phyloP scores from a whole-genome alignment of 192 early-diverging fungal species.

The Haplosporangium gracile region DNA sequence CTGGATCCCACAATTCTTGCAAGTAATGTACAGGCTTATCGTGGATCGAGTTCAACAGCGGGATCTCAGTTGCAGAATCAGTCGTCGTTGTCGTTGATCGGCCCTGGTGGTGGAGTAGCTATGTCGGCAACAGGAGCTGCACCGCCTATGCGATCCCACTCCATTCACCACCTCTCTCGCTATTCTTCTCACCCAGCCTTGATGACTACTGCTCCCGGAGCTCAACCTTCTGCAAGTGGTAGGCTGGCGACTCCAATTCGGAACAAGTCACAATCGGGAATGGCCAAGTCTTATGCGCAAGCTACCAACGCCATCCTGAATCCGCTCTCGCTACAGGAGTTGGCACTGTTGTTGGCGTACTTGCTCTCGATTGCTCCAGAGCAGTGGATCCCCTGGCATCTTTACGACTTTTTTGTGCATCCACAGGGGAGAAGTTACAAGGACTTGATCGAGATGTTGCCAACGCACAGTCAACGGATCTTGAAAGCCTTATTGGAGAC shows the following conservation, averaged over 20 bases:
- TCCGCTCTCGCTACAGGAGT: slow-evolving; percentile 19
- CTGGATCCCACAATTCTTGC: no score
- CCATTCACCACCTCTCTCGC: slow-evolving; percentile 11
- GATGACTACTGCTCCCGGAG: slow-evolving; percentile 4
- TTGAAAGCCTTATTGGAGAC: slow-evolving; percentile 34
- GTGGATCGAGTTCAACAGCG: not conserved
- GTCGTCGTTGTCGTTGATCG: slow-evolving; percentile 14
- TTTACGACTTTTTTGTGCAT: slow-evolving; percentile 44
- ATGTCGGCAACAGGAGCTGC: not conserved
- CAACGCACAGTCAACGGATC: slow-evolving; percentile 39
- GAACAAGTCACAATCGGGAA: slow-evolving; percentile 21
- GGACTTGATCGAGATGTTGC: slow-evolving; percentile 40
- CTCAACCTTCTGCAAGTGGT: not conserved
- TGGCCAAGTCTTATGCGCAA: not conserved
- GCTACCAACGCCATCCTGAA: slow-evolving; percentile 30
- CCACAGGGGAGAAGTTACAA: slow-evolving; percentile 27
- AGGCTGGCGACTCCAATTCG: not conserved
- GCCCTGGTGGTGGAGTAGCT: not conserved
- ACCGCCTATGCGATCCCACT: not conserved
- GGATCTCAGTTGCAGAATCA: slow-evolving; percentile 17
- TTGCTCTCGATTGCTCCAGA: slow-evolving; percentile 29
- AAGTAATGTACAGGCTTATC: not conserved
- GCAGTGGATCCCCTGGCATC: slow-evolving; percentile 50
- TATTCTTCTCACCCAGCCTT: slow-evolving; percentile 7
- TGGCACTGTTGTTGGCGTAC: slow-evolving; percentile 15